Percentiles rank a stretch among this genome's conserved stretches.
Conservation (phyloP, 225 moss, liverwort and hornwort genomes). For the Thuidium tamariscinum region DNA sequence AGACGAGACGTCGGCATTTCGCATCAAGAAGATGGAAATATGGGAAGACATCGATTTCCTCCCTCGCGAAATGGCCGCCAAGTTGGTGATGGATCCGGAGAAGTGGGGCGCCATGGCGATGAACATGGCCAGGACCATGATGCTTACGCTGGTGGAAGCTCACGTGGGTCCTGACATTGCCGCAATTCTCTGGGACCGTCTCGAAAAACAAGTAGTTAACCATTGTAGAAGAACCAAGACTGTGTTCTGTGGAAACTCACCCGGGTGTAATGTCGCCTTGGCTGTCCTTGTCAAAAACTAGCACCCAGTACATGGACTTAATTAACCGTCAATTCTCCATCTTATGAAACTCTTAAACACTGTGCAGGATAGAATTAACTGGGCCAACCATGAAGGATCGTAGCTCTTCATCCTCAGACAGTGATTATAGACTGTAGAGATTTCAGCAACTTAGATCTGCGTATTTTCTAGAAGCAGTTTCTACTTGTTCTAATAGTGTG, state of each 20-base stretch:
- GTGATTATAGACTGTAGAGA: not conserved
- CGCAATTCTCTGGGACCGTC: constrained; percentile 17
- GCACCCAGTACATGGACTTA: not conserved
- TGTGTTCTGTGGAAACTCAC: constrained; percentile 20
- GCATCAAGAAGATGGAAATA: constrained; percentile 4
- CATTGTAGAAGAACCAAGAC: constrained; percentile 6
- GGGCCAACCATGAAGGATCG: not conserved
- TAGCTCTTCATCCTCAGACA: not conserved
- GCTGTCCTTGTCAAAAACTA: constrained; percentile 18
- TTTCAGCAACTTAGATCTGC: not conserved
- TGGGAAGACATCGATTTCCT: constrained; percentile 23
- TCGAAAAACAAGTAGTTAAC: not conserved
- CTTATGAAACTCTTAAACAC: not conserved
- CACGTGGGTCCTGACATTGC: constrained; percentile 9
- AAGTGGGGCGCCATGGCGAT: constrained; percentile 8
- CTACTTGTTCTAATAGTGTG: not conserved
- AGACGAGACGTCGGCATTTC: constrained; percentile 1
- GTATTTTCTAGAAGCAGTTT: not conserved
- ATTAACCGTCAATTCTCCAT: not conserved
- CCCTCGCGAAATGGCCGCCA: not conserved
- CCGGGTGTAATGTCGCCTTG: constrained; percentile 8
- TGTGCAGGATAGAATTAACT: not conserved
- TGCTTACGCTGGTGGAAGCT: constrained; percentile 12
- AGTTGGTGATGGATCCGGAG: constrained; percentile 5
- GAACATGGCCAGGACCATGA: constrained; percentile 20